phyloP scores from a whole-genome alignment of 148 eudicot species.

The Pouteria glomerata region DNA sequence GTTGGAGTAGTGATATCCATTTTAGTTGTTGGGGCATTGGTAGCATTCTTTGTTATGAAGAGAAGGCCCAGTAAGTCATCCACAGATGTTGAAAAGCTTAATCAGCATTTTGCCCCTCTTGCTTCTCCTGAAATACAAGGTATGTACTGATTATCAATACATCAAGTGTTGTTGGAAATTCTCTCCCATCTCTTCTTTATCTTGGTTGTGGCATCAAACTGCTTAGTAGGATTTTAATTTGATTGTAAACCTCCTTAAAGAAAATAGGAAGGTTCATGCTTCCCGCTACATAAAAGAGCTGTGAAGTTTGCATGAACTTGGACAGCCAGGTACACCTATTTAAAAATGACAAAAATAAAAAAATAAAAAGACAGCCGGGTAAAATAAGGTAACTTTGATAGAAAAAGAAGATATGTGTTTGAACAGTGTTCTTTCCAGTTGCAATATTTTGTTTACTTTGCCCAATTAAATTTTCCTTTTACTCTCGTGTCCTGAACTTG shows the following conservation, averaged over 20 bases:
- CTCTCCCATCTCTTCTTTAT: background rate
- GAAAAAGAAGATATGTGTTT: too few species aligned
- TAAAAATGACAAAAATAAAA: too few species aligned
- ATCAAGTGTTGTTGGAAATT: background rate
- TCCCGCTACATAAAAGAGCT: background rate
- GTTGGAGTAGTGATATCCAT: constrained; percentile 77
- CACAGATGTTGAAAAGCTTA: constrained; percentile 66
- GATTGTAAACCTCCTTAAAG: background rate
- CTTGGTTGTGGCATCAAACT: background rate
- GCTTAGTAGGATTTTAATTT: background rate
- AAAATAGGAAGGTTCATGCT: background rate
- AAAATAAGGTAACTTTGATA: too few species aligned
- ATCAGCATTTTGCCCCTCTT: constrained; percentile 53
- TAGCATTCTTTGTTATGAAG: constrained; percentile 66
- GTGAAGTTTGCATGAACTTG: background rate
- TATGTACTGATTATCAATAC: constrained; percentile 10
- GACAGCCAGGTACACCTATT: background rate
- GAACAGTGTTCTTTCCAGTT: too few species aligned
- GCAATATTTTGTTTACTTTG: background rate
- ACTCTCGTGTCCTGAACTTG: background rate
- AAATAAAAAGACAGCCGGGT: too few species aligned
- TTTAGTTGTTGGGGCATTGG: constrained; percentile 60
- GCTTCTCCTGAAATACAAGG: constrained; percentile 51
- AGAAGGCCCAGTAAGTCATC: constrained; percentile 62
- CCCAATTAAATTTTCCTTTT: background rate